Base-by-base conservation (phyloP, 805 yeast genomes). In the Millerozyma acaciae region DNA sequence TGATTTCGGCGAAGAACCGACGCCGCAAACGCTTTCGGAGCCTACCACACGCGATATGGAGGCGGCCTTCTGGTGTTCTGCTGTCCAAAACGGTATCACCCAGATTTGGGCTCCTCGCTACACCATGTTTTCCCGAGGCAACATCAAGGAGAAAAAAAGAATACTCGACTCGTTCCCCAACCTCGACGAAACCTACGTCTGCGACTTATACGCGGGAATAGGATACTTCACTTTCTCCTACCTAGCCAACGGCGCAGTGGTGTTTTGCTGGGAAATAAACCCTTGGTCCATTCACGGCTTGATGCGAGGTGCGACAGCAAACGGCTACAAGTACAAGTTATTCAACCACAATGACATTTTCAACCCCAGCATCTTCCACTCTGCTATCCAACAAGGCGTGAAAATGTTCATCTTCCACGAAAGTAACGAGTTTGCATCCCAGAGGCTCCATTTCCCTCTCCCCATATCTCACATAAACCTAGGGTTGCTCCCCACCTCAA, bases 121-220 rank as follows among this genome's bases (percentile, higher is more conserved):
- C 48, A 84, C 95, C 2, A 86, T 86, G 96, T 87, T 87, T 51
- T 80, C 89, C 30, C 57, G 96, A 13, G 96, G 96, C 1, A 86
- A 86, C 51, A 75, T 87, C 45, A 82, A 82, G 42, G 96, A 86
- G 49, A 86, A 86, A 53, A 70, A 76, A 9, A 56, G 96, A 14
- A 68, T 86, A 1, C 50, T 84, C 25, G 64, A 65, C 13, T 52
- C 53, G 0, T 75, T 62, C 37, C 27, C 35, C 1, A 48, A 61
- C 18, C 53, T 78, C 1, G 32, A 45, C 7, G 64, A 55, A 8
- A 60, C 65, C 0, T 68, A 63, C 15, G 75, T 82, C 0, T 64
- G 83, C 3, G 96, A 86, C 50, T 47, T 87, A 26, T 86, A 86
- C 52, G 78, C 84, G 19, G 96, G 96, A 0, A 87, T 86, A 30